Evolutionary conservation across 2,329 filamentous ascomycete genomes (phyloP), one percentile per base, ranked within the genome.

Genomic region (Colletotrichum gigasporum): DNA sequence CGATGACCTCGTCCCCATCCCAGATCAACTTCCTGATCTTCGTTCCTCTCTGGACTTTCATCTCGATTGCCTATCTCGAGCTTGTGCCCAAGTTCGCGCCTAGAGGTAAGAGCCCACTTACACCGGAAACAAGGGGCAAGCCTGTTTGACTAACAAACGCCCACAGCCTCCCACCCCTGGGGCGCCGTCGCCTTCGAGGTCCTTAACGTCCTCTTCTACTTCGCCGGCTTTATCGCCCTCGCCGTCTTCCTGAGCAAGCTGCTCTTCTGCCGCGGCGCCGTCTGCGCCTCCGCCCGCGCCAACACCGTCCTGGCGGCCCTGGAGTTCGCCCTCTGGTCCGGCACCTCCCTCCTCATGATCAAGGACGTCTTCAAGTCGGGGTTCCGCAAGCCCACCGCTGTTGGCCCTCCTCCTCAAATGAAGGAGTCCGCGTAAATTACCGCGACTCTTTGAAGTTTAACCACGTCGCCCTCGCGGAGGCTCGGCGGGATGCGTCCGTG

Each of bases 1-100:
- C 85, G 70, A 78, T 82, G 67, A 82, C 81, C 3, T 69, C 80
- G 16, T 82, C 86, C n/a, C 87, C 87, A 0, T 77, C 80, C 3
- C 82, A 87, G 66, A 75, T 90, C 75, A 85, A 83, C 77, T 88
- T 88, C 73, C 75, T 89, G 66, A 75, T 89, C 69, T 85, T 86
- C 70, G 79, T 78, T 24, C 82, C 85, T 2, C 67, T 85, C 42
- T 82, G 85, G 70, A 85, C 86, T 26, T 72, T 89, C 35, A 22
- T 87, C 55, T 87, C 87, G 8, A 72, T 89, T 54, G 71, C 75
- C 51, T 87, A 87, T 70, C 79, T 88, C 18, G 85, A 86, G 70
- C 51, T 84, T 35, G 73, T 80, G 9, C 80, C 84, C 5, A 79
- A 81, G 47, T 82, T 82, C 63, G 69, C 76, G 12, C 78, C 82